Conservation (phyloP, 129 eudicot species). For the Flaveria ramosissima region DNA sequence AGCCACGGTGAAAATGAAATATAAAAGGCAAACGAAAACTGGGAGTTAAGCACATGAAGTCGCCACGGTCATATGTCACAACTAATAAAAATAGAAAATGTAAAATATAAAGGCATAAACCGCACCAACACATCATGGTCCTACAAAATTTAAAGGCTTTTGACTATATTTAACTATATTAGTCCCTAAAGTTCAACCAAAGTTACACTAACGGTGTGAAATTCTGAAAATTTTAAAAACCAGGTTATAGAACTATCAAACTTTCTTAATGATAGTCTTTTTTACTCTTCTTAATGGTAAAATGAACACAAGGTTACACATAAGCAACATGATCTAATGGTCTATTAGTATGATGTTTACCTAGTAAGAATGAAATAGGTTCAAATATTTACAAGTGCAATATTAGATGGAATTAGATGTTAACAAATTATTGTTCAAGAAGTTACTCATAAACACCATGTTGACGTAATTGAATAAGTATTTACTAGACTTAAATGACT, state of each 20-base stretch:
- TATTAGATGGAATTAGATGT: too few relatives aligned
- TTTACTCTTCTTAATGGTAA: neutral
- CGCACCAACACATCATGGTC: conserved; percentile 7
- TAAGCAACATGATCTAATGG: too few relatives aligned
- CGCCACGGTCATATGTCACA: neutral
- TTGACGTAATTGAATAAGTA: too few relatives aligned
- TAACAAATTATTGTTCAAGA: too few relatives aligned
- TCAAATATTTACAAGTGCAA: too few relatives aligned
- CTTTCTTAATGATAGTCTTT: neutral
- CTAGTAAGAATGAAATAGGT: too few relatives aligned
- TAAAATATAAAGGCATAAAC: neutral
- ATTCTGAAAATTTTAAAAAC: neutral
- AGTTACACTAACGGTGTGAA: neutral
- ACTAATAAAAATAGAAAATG: neutral
- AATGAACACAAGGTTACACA: neutral
- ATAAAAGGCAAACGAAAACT: neutral
- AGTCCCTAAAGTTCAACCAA: neutral
- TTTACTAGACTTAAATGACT: too few relatives aligned
- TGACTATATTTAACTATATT: neutral
- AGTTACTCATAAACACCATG: too few relatives aligned
- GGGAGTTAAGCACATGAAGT: conserved; percentile 6
- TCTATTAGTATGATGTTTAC: too few relatives aligned
- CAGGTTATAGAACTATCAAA: neutral
- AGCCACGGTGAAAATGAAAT: neutral
- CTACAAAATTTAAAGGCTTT: conserved; percentile 12